phyloP scores from a whole-genome alignment of 352 stramenopile species.

The Salisapilia sapeloensis region DNA sequence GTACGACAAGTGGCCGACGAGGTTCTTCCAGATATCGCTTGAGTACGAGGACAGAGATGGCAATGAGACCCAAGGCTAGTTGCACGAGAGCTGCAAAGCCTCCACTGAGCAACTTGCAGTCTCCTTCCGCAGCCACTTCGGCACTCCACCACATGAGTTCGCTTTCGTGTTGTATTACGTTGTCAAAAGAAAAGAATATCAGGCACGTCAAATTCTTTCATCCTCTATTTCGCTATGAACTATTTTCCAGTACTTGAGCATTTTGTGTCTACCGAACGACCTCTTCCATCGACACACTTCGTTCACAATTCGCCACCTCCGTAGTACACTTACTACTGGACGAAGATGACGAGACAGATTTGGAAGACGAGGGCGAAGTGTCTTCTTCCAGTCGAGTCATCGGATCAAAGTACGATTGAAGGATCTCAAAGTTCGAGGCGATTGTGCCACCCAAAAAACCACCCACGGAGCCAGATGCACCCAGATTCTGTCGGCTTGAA shows the following conservation, averaged over 20 bases:
- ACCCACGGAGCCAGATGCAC: conserved; percentile 3
- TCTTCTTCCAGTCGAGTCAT: background rate
- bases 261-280: no score
- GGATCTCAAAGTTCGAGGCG: conserved; percentile 53
- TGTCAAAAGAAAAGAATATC: no score
- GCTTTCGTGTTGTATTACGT: no score
- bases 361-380: no score
- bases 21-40: conserved; percentile 62
- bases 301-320: no score
- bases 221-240: no score
- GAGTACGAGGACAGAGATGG: conserved; percentile 60
- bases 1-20: conserved; percentile 50
- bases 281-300: no score
- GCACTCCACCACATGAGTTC: background rate
- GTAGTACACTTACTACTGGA: no score
- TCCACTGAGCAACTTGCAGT: conserved; percentile 75
- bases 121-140: conserved; percentile 4
- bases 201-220: no score
- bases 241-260: no score
- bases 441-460: conserved; percentile 40
- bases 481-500: conserved; percentile 2
- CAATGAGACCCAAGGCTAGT: conserved; percentile 61
- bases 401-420: conserved; percentile 62
- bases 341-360: no score
- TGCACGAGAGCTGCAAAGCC: conserved; percentile 62